Base-by-base conservation (phyloP, 2,329 filamentous ascomycete genomes). In the Penicillium aurantiogriseum region DNA sequence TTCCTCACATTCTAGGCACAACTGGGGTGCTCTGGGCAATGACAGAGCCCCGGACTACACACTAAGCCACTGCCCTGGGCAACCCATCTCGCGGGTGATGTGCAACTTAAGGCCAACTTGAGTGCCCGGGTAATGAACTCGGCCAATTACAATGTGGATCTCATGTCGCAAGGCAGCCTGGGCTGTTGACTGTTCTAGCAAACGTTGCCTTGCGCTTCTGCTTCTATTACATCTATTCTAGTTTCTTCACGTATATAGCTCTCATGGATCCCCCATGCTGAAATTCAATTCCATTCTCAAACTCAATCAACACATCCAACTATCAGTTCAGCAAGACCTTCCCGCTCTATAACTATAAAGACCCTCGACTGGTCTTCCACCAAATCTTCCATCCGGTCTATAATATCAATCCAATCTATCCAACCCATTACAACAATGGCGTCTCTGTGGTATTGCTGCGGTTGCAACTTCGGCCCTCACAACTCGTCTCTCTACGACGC, bases 371-470 rank as follows among this genome's bases (percentile, higher is more conserved):
- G 27, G 13, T 29, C 27, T 31, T 40, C 27, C 23, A 43, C n/a
- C 13, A 21, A 36, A 27, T 8, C 17, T n/a, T 45, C 17, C 43
- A 55, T 13, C 8, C 42, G 53, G 8, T 21, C 49, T 53, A 5
- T 13, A 10, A 47, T 53, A 36, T 40, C 55, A 54, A 50, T 40
- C 35, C 51, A 56, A 48, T 33, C 15, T 10, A 59, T 54, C 52
- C 55, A 53, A 35, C 17, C 29, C 36, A 46, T 29, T 3, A 40
- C 23, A 39, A 56, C 13, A 15, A 67, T 66, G 63, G 47, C 64
- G 33, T 60, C 59, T 13, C 50, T 69, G 25, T 76, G 73, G 73
- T 69, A 69, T 56, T 76, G 73, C 60, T 74, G 72, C 47, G 43
- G 59, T 5, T 76, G 73, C 62, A 51, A 56, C 33, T 69, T 67